Evolutionary conservation across 2,329 filamentous ascomycete species (phyloP).

Genomic region (Tolypocladium album): DNA sequence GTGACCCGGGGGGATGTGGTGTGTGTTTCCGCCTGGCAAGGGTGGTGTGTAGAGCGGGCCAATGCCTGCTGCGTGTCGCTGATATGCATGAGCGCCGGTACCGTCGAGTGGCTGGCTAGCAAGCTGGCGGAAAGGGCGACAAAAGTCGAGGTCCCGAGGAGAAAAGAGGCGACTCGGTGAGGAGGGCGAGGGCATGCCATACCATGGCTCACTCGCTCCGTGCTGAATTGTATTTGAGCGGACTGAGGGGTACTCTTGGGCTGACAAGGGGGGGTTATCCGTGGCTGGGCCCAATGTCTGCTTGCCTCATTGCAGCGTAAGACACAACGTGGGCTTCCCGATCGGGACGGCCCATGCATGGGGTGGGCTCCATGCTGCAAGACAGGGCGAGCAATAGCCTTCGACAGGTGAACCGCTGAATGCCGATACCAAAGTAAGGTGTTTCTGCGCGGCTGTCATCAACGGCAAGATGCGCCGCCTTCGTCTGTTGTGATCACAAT

Average conservation of each 20-base stretch:
- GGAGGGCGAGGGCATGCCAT: conserved; percentile 19
- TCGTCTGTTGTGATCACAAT: neutral
- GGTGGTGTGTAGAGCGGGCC: conserved; percentile 11
- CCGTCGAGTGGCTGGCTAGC: conserved; percentile 7
- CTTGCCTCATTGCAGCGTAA: conserved; percentile 3
- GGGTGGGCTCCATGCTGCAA: neutral
- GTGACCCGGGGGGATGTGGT: neutral
- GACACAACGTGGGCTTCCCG: conserved; percentile 8
- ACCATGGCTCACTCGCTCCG: conserved; percentile 10
- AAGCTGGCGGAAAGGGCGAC: conserved; percentile 10
- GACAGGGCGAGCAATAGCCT: neutral
- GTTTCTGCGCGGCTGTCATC: neutral
- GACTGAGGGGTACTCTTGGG: conserved; percentile 26
- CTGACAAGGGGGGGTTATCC: neutral
- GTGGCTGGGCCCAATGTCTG: neutral
- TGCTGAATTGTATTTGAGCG: conserved; percentile 30
- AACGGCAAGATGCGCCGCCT: neutral
- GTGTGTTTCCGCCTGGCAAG: conserved; percentile 7
- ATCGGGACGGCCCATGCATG: conserved; percentile 5
- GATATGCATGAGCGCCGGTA: conserved; percentile 9
- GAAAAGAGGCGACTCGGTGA: conserved; percentile 30
- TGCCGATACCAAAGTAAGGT: neutral
- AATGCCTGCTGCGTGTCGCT: conserved; percentile 11
- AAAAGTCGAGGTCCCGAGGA: conserved; percentile 23
- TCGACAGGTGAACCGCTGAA: neutral